Percentiles rank a stretch among this genome's conserved stretches.
phyloP scores from a whole-genome alignment of 768 basidiomycete species.

The Boletellus emodensis region DNA sequence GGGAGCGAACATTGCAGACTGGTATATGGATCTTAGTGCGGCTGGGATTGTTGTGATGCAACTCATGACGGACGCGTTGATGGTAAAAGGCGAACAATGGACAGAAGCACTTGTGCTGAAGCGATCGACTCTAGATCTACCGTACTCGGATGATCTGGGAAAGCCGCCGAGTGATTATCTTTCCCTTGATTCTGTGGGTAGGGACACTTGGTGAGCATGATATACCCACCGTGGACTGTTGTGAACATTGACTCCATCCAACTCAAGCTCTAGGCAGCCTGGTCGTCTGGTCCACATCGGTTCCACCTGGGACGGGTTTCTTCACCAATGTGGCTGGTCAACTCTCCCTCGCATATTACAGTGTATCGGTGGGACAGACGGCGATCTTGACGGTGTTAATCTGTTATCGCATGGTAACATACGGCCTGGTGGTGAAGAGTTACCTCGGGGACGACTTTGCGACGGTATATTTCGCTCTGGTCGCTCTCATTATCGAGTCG shows the following conservation, averaged over 20 bases:
- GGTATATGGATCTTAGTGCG: conserved; percentile 32
- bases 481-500: conserved; percentile 21
- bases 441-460: conserved; percentile 19
- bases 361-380: conserved; percentile 19
- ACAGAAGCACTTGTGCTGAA: not conserved
- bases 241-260: not conserved
- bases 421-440: conserved; percentile 9
- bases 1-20: conserved; percentile 18
- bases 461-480: conserved; percentile 15
- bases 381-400: conserved; percentile 19
- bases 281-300: conserved; percentile 9
- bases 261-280: conserved; percentile 17
- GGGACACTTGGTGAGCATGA: conserved; percentile 22
- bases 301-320: conserved; percentile 17
- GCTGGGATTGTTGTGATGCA: conserved; percentile 29
- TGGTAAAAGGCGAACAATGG: conserved; percentile 27
- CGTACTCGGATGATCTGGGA: conserved; percentile 36
- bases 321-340: conserved; percentile 11
- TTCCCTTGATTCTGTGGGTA: conserved; percentile 22
- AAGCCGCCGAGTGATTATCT: conserved; percentile 10
- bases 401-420: conserved; percentile 15
- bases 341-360: conserved; percentile 19
- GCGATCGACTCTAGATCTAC: conserved; percentile 30
- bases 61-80: conserved; percentile 35
- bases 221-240: not conserved